Evolutionary conservation across 306 rosid genomes (phyloP).

Genomic region (Cyamopsis tetragonoloba): DNA sequence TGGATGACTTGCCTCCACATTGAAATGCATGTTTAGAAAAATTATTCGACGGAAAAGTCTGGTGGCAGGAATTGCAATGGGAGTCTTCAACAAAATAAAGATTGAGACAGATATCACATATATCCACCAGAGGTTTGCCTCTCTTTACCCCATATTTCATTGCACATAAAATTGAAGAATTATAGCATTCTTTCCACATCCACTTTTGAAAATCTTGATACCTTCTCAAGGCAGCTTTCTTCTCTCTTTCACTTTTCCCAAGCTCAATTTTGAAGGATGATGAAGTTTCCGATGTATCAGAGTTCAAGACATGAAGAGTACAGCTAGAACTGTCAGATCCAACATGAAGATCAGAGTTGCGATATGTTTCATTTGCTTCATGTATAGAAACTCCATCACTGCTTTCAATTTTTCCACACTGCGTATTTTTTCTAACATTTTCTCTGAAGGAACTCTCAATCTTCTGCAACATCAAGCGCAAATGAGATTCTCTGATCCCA

Average conservation of each 20-base stretch:
- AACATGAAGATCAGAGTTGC: constrained; percentile 38
- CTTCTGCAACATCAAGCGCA: constrained; percentile 89
- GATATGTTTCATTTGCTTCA: constrained; percentile 49
- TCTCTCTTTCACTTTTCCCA: constrained; percentile 71
- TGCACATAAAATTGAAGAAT: constrained; percentile 59
- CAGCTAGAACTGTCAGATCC: constrained; percentile 75
- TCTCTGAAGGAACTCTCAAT: constrained; percentile 74
- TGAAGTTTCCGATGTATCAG: constrained; percentile 54
- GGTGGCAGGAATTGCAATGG: constrained; percentile 86
- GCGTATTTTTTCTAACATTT: constrained; percentile 52
- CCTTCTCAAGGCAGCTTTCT: constrained; percentile 65
- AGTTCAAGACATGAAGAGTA: constrained; percentile 52
- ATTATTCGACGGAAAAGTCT: constrained; percentile 38
- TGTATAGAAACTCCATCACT: constrained; percentile 32
- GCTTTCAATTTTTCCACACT: constrained; percentile 30
- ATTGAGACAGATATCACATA: constrained; percentile 64
- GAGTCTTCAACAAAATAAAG: constrained; percentile 61
- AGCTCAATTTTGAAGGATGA: constrained; percentile 81
- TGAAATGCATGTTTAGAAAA: constrained; percentile 62
- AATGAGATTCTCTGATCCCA: constrained; percentile 88
- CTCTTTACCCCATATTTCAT: constrained; percentile 71
- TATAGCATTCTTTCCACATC: constrained; percentile 82
- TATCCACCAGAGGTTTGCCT: constrained; percentile 57
- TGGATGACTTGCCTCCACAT: constrained; percentile 49
- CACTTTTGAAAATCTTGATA: constrained; percentile 91